Evolutionary conservation across 495 filamentous ascomycete genomes (phyloP).

Genomic region (Tricharina praecox): DNA sequence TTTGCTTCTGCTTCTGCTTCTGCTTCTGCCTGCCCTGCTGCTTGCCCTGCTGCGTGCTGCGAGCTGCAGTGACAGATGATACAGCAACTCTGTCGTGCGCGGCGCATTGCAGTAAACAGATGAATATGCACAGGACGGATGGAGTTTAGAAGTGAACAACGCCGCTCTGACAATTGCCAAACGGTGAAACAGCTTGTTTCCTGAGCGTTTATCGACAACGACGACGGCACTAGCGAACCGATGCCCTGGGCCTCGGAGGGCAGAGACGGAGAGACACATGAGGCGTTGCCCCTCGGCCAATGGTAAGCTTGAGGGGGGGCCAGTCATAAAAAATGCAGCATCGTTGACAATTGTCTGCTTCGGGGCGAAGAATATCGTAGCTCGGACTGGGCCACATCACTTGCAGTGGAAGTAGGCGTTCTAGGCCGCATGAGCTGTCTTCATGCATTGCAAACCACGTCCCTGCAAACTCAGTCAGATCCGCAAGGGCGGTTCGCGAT

Average conservation of each 20-base stretch:
- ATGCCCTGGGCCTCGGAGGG: too few species aligned
- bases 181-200: background rate
- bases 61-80: too few species aligned
- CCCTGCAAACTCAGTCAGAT: conserved; percentile 2
- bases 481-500: conserved; percentile 2
- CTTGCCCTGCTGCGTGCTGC: too few species aligned
- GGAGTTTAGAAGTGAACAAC: background rate
- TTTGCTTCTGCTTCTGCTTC: too few species aligned
- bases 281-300: background rate
- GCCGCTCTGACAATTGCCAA: too few species aligned
- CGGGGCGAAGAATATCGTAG: background rate
- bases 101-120: too few species aligned
- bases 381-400: conserved; percentile 5
- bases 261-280: background rate
- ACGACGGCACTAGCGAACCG: background rate
- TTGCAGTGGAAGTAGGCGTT: conserved; percentile 9
- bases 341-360: background rate
- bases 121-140: background rate
- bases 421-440: conserved; percentile 8
- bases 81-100: too few species aligned
- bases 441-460: conserved; percentile 6
- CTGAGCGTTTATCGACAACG: background rate
- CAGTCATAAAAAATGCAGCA: background rate
- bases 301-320: background rate
- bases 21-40: too few species aligned